Conservation (phyloP, 352 stramenopile genomes). For the Phytopythium delawarense region DNA sequence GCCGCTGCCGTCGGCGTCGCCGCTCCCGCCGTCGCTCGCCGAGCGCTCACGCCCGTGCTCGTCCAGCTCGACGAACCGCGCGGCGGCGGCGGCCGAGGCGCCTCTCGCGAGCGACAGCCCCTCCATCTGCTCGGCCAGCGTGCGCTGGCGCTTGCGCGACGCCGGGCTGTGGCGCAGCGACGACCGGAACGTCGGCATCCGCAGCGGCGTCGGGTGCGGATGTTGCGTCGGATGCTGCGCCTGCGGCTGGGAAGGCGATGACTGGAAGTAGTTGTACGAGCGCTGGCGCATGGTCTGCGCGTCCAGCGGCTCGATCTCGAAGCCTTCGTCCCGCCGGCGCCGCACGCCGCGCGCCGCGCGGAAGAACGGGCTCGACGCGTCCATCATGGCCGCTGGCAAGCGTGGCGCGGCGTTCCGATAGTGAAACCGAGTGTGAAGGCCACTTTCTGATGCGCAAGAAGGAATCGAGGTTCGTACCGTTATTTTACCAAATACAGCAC, state of each 20-base stretch:
- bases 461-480: too few relatives aligned
- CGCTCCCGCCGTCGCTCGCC: constrained; percentile 12
- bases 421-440: too few relatives aligned
- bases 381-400: not conserved
- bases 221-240: not conserved
- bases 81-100: constrained; percentile 3
- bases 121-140: constrained; percentile 60
- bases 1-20: constrained; percentile 7
- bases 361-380: constrained; percentile 6
- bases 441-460: too few relatives aligned
- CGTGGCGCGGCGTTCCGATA: not conserved
- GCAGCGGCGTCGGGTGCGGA: too few relatives aligned
- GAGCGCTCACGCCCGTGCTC: constrained; percentile 15
- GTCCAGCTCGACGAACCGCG: constrained; percentile 19
- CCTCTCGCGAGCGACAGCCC: constrained; percentile 5
- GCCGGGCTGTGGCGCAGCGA: constrained; percentile 12
- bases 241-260: constrained; percentile 13
- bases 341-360: constrained; percentile 30
- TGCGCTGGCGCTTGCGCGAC: constrained; percentile 53
- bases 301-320: constrained; percentile 69
- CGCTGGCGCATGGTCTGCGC: constrained; percentile 65
- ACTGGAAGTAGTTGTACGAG: constrained; percentile 72
- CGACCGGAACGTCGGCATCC: constrained; percentile 14
- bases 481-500: too few relatives aligned
- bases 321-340: constrained; percentile 35